Percentiles rank a stretch among this genome's conserved stretches.
These are phyloP conservation scores for Neonectria faginata DNA, from an alignment of 2,329 filamentous ascomycete genomes.

Conservation along the genomic window DNA sequence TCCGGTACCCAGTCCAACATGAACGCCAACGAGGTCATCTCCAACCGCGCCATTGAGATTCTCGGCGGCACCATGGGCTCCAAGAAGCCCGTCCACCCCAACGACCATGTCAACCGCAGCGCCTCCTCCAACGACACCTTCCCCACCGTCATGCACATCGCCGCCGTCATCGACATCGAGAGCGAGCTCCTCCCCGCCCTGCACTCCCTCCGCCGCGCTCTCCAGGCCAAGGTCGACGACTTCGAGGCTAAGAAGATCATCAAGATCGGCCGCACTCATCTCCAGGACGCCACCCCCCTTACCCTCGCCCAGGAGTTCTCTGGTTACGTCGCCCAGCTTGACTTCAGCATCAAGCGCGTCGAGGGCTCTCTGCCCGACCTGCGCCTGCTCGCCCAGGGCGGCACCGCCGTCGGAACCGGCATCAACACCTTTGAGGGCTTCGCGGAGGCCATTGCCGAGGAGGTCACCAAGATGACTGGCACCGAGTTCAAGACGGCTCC, in stretches of 20 bases:
- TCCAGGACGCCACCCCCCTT: constrained; percentile 96
- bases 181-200: constrained; percentile 85
- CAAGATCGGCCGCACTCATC: constrained; percentile 98
- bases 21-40: constrained; percentile 99
- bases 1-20: constrained; percentile 99
- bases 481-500: constrained; percentile 95
- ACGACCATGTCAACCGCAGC: constrained; percentile 99
- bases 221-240: constrained; percentile 88
- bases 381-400: constrained; percentile 89
- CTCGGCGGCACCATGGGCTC: constrained; percentile 91
- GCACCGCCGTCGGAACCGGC: constrained; percentile 95
- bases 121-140: constrained; percentile 99
- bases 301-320: constrained; percentile 98
- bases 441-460: constrained; percentile 89
- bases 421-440: constrained; percentile 98
- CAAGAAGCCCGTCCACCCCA: constrained; percentile 99
- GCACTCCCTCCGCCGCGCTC: constrained; percentile 81
- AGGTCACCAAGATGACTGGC: constrained; percentile 93
- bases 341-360: constrained; percentile 81
- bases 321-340: constrained; percentile 92
- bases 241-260: constrained; percentile 91
- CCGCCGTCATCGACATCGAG: constrained; percentile 93
- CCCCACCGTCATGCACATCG: constrained; percentile 99
- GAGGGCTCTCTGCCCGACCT: constrained; percentile 86
- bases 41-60: constrained; percentile 98